Conservation (phyloP, 2,329 filamentous ascomycete species). For the Ascochyta pisi region DNA sequence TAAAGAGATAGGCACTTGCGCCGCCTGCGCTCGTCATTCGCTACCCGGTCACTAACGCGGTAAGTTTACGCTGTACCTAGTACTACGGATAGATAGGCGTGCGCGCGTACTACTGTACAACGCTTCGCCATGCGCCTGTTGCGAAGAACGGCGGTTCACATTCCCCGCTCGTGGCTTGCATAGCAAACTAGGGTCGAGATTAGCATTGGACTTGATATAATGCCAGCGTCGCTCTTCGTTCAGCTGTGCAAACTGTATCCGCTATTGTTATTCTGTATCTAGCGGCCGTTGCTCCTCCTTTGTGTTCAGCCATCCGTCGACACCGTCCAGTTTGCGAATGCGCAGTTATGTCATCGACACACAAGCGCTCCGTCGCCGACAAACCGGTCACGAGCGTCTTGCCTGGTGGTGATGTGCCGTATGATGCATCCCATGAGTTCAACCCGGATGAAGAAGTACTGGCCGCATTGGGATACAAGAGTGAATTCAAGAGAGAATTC, state of each 20-base stretch:
- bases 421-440: slow-evolving; percentile 54
- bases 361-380: slow-evolving; percentile 47
- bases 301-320: slow-evolving; percentile 7
- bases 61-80: slow-evolving; percentile 16
- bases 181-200: slow-evolving; percentile 2
- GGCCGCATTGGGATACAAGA: slow-evolving; percentile 67
- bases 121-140: slow-evolving; percentile 10
- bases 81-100: slow-evolving; percentile 13
- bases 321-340: background rate
- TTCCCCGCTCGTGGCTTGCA: slow-evolving; percentile 18
- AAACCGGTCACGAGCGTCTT: slow-evolving; percentile 63
- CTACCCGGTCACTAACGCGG: slow-evolving; percentile 4
- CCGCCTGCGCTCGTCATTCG: slow-evolving; percentile 12
- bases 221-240: slow-evolving; percentile 4
- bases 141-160: slow-evolving; percentile 10
- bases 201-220: slow-evolving; percentile 17
- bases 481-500: slow-evolving; percentile 74
- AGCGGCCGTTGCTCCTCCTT: background rate
- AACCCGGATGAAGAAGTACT: slow-evolving; percentile 66
- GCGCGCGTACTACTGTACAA: slow-evolving; percentile 3
- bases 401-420: slow-evolving; percentile 57
- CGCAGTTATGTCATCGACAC: slow-evolving; percentile 13
- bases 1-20: slow-evolving; percentile 16
- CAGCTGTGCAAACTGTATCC: background rate
- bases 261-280: background rate